Base-by-base conservation (phyloP, 768 basidiomycete species). In the Rhizopogon vesiculosus region DNA sequence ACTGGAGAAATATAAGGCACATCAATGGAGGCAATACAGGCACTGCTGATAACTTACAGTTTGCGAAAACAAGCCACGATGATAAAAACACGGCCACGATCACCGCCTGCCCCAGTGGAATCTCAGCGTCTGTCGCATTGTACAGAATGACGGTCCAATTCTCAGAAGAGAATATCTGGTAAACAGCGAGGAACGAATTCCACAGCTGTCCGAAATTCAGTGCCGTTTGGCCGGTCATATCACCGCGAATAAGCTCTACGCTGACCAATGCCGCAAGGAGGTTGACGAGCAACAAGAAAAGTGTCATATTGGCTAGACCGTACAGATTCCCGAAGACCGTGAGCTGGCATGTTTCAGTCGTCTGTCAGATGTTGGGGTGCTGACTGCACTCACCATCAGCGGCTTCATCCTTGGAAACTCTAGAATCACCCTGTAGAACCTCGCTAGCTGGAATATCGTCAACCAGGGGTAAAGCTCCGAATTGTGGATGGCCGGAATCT, bases 401-500 rank as follows among this genome's bases (percentile, higher is more conserved):
- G 89, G 90, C 59, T 83, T 87, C 93, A 97, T 97, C 54, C 91
- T 76, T 0, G 94, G 96, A 18, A 97, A 82, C 46, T 86, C 89
- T 50, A 98, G 68, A 63, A 98, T 92, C 44, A 97, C 91, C 2
- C 95, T 78, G 68, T 98, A 97, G 73, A 96, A 98, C 62, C 95
- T 77, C 61, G 77, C 76, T 13, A 97, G 74, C 66, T 93, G 91
- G 62, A 98, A 90, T 31, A 89, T 78, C 3, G 91, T 96, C 60
- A 97, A 78, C 96, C 96, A 98, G 0, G 87, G 81, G 64, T 95
- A 96, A 3, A 85, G 75, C 7, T 62, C 56, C 5, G 86, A 86
- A 8, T 77, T 57, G 52, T 80, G 79, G 22, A 98, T 86, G 15
- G 64, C 77, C 0, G 96, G 95, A 31, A 97, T 86, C 67, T 95